Evolutionary conservation across 179 eudicot species (phyloP), one percentile per base, ranked within the genome.

Genomic region (Actinidia chinensis): DNA sequence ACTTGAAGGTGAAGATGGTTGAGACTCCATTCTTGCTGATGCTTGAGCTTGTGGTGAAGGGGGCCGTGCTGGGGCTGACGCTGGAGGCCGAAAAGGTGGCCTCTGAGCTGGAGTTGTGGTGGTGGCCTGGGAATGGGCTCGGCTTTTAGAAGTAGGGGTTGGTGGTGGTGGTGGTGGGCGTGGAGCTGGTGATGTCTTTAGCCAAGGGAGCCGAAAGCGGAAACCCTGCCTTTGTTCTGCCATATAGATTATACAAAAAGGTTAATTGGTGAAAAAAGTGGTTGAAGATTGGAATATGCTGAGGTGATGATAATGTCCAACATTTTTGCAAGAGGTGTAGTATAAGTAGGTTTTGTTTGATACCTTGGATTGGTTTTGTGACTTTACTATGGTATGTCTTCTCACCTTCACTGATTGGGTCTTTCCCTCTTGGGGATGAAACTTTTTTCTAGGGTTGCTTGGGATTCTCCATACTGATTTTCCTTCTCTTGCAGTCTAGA

Each of bases 131-230:
- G 64, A 2, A 33, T 70, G 14, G 23, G 61, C 71, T 58, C 18
- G 79, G 33, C 25, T 48, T 72, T 75, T 69, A 58, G 81, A 5
- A 42, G 79, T 7, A 0, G 74, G 20, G 58, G 33, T 52, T 47
- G 67, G 17, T 77, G 28, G 63, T 42, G 70, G 46, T 51, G 82
- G 78, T 22, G 59, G 71, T 25, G 67, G 66, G 40, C 68, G 64
- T 11, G 69, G 72, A 73, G 86, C 54, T 44, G 76, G 43, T 69
- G 67, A 33, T 46, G 55, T 6, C 70, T 80, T 33, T 56, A 65
- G 46, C 93, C 93, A 88, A 9, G 91, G 93, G 48, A 86, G 80
- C 72, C 89, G 79, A 63, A 85, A 85, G 60, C 88, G 90, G 67
- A 80, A 85, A 54, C 77, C 70, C 58, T 69, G 84, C 82, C 82